Evolutionary conservation across 2,329 filamentous ascomycete species (phyloP), one percentile per base, ranked within the genome.

Genomic region (Sporothrix humicola): DNA sequence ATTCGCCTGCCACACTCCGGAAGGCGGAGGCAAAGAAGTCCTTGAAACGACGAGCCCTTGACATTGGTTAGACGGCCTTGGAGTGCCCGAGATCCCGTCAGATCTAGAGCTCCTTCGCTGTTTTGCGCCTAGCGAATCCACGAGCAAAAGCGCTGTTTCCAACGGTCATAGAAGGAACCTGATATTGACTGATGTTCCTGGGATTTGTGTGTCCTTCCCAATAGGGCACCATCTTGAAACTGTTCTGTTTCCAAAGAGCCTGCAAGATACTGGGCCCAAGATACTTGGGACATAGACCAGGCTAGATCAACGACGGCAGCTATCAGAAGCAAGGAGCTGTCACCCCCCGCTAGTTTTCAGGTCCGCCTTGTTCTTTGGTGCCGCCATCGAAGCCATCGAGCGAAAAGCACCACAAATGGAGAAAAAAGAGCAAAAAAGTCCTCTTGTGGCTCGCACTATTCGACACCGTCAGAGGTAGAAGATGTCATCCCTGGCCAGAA

Each of bases 261-360:
- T 54, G 9, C 26, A n/a, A 54, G 17, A 26, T 20, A 42, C 12
- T 20, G n/a, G n/a, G n/a, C n/a, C n/a, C 26, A n/a, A 54, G 17
- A 26, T 20, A 42, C 12, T 20, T 23, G 48, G 42, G 20, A 54
- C 17, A 37, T 68, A 50, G 66, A 9, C 66, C 20, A 69, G 23
- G 65, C 44, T 48, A 69, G 65, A 70, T 58, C 68, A 56, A n/a
- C 68, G 46, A 46, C 68, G 50, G 12, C 68, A 48, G 15, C 69
- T 59, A 71, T 48, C 69, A 23, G 42, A 71, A 26, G 69, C 42
- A 61, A 59, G 42, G 54, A 46, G 20, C 54, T 46, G 10, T 26
- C 15, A n/a, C 37, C 37, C 50, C 68, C 31, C 68, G 52, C 68
- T 58, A 26, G 46, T 59, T 70, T 70, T 26, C 50, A 70, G 68